Base-by-base conservation (phyloP, 2,329 filamentous ascomycete species). In the Ramichloridium luteum region DNA sequence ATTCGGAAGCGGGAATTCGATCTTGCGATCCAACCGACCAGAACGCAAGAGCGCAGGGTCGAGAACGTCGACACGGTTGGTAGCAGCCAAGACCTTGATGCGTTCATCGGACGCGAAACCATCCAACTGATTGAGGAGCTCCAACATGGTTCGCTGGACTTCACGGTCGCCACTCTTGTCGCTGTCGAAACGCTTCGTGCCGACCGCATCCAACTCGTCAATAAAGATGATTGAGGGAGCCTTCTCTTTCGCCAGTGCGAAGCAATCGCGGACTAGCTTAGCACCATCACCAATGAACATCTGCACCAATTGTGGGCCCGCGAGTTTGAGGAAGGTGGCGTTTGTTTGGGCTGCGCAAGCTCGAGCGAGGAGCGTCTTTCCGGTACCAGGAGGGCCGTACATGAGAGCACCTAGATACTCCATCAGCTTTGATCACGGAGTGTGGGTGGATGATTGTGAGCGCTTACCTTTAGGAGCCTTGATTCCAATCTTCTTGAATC, bases 261-360 rank as follows among this genome's bases (percentile, higher is more conserved):
- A 98, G 62, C 84, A 93, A 64, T 98, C 90, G 37, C 90, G 81
- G 25, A 98, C 90, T 16, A 98, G 73, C 64, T 98, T 98, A 26
- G 92, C 90, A 51, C 90, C 90, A 47, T 98, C 92, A 57, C 90
- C 90, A 25, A 98, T 98, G 59, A 96, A 98, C 90, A 96, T 98
- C 59, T 98, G 90, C 16, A 98, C 90, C 23, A 98, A 75, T 62
- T 98, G 90, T 4, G 92, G 90, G 30, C 90, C 90, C 38, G 90
- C 90, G 35, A 98, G 80, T 62, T 98, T 98, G 55, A 98, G 76
- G 70, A 98, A 98, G 14, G 90, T 98, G 42, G 90, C 90, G 46
- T 98, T 90, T 39, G 90, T 96, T 64, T 98, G 90, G 29, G 90
- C 90, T 4, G 90, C 90, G 58, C 90, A 98, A 38, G 90, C 90